Conservation (phyloP, 1,284 basidiomycete genomes). For the Rhodotorula sp. region DNA sequence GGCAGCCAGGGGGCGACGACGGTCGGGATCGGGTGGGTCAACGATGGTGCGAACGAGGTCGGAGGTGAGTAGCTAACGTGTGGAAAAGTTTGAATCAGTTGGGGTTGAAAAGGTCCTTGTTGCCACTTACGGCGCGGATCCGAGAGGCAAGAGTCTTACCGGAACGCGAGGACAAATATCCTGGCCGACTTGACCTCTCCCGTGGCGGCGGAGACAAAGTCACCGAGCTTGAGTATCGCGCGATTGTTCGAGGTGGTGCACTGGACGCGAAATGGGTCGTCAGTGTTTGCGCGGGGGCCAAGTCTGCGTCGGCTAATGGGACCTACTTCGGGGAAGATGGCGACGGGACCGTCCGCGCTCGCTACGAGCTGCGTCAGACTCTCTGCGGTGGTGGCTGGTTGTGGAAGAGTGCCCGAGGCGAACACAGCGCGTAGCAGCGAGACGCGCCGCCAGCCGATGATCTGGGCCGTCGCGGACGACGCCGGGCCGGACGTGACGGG, state of each 20-base stretch:
- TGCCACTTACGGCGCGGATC: not conserved
- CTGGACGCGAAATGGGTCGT: not conserved
- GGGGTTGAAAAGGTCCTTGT: not conserved
- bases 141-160: slow-evolving; percentile 8
- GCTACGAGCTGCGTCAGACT: slow-evolving; percentile 26
- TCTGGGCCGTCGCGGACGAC: slow-evolving; percentile 8
- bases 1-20: not conserved
- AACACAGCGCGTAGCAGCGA: slow-evolving; percentile 9
- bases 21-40: slow-evolving; percentile 36
- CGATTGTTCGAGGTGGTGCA: slow-evolving; percentile 40
- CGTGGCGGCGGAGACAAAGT: not conserved
- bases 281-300: not conserved
- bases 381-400: slow-evolving; percentile 13
- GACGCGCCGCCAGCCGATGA: slow-evolving; percentile 19
- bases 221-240: slow-evolving; percentile 32
- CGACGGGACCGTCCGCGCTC: slow-evolving; percentile 18
- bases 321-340: slow-evolving; percentile 44
- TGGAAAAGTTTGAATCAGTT: too few relatives aligned
- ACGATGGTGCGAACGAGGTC: slow-evolving; percentile 24
- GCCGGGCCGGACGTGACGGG: slow-evolving; percentile 33
- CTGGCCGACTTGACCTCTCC: not conserved
- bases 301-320: not conserved
- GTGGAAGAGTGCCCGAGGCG: not conserved
- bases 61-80: slow-evolving; percentile 30
- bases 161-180: slow-evolving; percentile 37